Percentiles rank a stretch among this genome's conserved stretches.
phyloP scores from a whole-genome alignment of 768 basidiomycete genomes.

The Lepiota subincarnata region DNA sequence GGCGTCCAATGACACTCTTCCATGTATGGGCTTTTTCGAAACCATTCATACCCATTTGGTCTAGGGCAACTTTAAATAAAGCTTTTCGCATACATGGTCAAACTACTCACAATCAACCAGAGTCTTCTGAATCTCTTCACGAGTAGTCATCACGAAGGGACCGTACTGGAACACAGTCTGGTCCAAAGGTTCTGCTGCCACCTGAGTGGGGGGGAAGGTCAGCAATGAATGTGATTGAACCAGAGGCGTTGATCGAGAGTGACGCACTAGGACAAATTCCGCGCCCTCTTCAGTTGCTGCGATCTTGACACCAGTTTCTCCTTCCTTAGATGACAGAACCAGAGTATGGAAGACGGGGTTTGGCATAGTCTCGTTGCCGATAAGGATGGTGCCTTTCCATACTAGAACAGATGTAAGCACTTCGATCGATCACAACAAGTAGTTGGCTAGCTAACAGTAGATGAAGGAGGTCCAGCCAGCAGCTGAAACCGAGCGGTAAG shows the following conservation, averaged over 20 bases:
- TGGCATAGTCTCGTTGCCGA: slow-evolving; percentile 48
- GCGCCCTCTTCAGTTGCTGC: slow-evolving; percentile 57
- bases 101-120: slow-evolving; percentile 66
- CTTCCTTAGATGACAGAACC: slow-evolving; percentile 61
- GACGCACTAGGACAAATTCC: slow-evolving; percentile 66
- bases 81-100: neutral
- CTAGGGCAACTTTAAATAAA: slow-evolving; percentile 29
- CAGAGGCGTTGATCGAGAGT: neutral
- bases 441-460: slow-evolving; percentile 60
- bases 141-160: slow-evolving; percentile 82
- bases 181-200: slow-evolving; percentile 85
- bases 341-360: slow-evolving; percentile 72
- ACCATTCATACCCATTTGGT: slow-evolving; percentile 74
- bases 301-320: slow-evolving; percentile 67
- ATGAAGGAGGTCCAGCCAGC: slow-evolving; percentile 88
- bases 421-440: neutral
- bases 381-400: slow-evolving; percentile 58
- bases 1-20: slow-evolving; percentile 74
- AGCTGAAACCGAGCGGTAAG: slow-evolving; percentile 36
- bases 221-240: slow-evolving; percentile 7
- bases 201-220: slow-evolving; percentile 31
- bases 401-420: slow-evolving; percentile 34
- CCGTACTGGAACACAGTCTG: slow-evolving; percentile 87
- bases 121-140: slow-evolving; percentile 78
- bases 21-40: slow-evolving; percentile 89